Percentiles rank a stretch among this genome's conserved stretches.
Evolutionary conservation across 2,329 filamentous ascomycete genomes (phyloP).

Genomic region (Chaetothyriales sp.): DNA sequence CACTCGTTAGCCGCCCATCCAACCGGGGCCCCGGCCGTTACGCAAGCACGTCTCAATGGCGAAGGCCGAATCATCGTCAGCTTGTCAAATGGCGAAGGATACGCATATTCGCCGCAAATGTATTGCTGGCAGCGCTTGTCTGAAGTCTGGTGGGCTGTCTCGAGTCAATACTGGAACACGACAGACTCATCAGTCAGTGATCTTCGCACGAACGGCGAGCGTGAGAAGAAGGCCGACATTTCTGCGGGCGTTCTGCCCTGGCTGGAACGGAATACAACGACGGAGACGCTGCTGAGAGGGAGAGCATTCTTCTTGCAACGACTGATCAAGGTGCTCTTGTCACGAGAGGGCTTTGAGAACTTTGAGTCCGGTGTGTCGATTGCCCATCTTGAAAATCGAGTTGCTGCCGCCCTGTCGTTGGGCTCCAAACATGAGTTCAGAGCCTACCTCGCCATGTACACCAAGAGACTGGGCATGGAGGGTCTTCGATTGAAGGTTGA

Average conservation of each 20-base stretch:
- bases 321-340: slow-evolving; percentile 75
- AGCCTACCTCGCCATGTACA: slow-evolving; percentile 94
- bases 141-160: slow-evolving; percentile 95
- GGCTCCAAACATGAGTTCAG: slow-evolving; percentile 84
- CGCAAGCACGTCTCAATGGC: slow-evolving; percentile 80
- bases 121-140: slow-evolving; percentile 90
- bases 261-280: slow-evolving; percentile 86
- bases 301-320: slow-evolving; percentile 82
- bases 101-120: slow-evolving; percentile 72
- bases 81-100: slow-evolving; percentile 86
- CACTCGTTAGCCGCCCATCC: slow-evolving; percentile 65
- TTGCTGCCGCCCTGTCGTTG: slow-evolving; percentile 73
- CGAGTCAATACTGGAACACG: slow-evolving; percentile 97
- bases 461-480: slow-evolving; percentile 84
- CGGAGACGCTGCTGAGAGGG: slow-evolving; percentile 78
- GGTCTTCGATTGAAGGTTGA: slow-evolving; percentile 78
- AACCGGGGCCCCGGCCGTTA: slow-evolving; percentile 67
- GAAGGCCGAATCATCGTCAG: slow-evolving; percentile 77
- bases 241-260: slow-evolving; percentile 88
- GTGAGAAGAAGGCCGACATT: slow-evolving; percentile 42
- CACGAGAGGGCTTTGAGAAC: slow-evolving; percentile 77
- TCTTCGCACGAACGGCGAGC: slow-evolving; percentile 43
- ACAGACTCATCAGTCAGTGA: slow-evolving; percentile 80
- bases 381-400: slow-evolving; percentile 84
- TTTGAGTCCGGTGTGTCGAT: slow-evolving; percentile 87